phyloP scores from a whole-genome alignment of 352 stramenopile genomes.

The Phytopythium litorale region DNA sequence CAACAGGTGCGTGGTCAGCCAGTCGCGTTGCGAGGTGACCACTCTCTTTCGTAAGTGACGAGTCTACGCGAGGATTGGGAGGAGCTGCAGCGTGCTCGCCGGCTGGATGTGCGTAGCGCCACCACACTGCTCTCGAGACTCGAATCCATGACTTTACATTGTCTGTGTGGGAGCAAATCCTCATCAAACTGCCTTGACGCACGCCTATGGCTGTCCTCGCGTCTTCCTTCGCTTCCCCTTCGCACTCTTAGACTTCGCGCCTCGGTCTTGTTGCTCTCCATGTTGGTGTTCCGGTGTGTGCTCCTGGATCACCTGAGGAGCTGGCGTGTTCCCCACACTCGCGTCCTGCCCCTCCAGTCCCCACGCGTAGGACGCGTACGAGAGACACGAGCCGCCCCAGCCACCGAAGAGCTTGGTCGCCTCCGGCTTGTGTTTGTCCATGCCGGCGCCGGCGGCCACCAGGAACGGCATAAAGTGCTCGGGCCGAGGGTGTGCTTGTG shows the following conservation, averaged over 20 bases:
- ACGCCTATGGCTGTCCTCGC: neutral
- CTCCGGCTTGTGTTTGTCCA: neutral
- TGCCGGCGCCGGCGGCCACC: neutral
- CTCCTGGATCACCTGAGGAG: neutral
- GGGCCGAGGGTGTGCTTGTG: constrained; percentile 29
- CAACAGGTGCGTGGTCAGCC: neutral
- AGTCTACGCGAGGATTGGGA: neutral
- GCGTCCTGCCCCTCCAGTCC: constrained; percentile 7
- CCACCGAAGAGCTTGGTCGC: constrained; percentile 34
- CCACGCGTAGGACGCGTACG: constrained; percentile 41
- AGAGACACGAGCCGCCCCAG: constrained; percentile 31
- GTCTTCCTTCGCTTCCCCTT: neutral
- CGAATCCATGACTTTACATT: neutral
- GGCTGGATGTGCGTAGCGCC: neutral
- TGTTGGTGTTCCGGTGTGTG: neutral
- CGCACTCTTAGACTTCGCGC: neutral
- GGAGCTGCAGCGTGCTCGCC: neutral
- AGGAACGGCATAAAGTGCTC: constrained; percentile 54
- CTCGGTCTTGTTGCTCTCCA: neutral
- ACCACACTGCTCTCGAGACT: neutral
- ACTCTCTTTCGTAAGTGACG: neutral
- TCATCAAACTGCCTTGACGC: neutral
- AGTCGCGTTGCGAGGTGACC: neutral
- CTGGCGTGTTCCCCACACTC: neutral
- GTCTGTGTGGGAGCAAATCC: neutral